Evolutionary conservation across 192 early-diverging fungal species (phyloP).

Genomic region (Powellomyces hirtus): DNA sequence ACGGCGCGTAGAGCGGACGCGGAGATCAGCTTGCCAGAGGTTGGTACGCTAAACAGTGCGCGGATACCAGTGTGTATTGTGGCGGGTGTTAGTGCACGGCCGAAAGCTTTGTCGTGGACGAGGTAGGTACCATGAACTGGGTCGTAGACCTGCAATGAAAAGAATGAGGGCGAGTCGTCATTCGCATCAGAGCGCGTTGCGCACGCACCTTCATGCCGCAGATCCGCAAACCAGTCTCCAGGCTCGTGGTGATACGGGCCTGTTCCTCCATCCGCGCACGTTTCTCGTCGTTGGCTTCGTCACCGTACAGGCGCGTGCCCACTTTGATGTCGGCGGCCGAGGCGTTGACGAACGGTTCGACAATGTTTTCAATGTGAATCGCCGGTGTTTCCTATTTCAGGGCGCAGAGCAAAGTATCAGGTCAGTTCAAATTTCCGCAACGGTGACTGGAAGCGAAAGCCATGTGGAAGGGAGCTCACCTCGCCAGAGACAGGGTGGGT

Average conservation of each 20-base stretch:
- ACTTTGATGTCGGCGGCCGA: constrained; percentile 89
- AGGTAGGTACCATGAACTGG: constrained; percentile 37
- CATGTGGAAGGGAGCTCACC: constrained; percentile 40
- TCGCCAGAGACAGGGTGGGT: background rate
- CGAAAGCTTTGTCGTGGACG: constrained; percentile 50
- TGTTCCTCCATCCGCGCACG: constrained; percentile 58
- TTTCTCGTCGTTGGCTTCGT: constrained; percentile 72
- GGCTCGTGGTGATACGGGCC: constrained; percentile 67
- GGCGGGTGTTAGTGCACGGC: constrained; percentile 49
- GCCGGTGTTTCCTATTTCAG: background rate
- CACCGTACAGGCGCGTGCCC: constrained; percentile 73
- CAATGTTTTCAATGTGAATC: constrained; percentile 72
- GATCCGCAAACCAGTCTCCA: constrained; percentile 62
- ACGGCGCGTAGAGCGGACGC: background rate
- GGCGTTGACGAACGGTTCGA: constrained; percentile 63
- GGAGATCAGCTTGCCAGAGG: constrained; percentile 34
- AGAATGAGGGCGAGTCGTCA: constrained; percentile 32
- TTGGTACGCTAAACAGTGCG: constrained; percentile 54
- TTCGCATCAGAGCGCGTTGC: no score
- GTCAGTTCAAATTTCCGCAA: constrained; percentile 34
- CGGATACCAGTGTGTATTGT: constrained; percentile 59
- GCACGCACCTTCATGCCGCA: constrained; percentile 75
- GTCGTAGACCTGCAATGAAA: no score
- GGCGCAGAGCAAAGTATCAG: no score
- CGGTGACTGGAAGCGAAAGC: constrained; percentile 61